phyloP scores from a whole-genome alignment of 2,329 filamentous ascomycete genomes.

The Cercospora sesami region DNA sequence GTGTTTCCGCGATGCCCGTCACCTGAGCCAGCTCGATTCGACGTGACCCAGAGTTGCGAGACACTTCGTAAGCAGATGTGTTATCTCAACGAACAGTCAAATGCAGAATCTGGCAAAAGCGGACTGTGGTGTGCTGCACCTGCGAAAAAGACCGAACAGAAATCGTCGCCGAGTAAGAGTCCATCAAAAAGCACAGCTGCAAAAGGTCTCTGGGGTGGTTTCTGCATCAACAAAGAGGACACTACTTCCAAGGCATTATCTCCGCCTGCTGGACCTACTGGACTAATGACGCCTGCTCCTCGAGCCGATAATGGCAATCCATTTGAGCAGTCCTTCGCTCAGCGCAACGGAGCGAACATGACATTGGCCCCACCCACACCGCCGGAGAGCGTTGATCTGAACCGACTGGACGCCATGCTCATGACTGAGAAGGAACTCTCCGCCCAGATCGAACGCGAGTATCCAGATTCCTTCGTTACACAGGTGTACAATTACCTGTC shows the following conservation, averaged over 20 bases:
- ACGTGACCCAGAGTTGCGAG: conserved; percentile 66
- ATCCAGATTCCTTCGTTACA: conserved; percentile 80
- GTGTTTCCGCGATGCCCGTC: conserved; percentile 78
- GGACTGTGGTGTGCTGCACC: conserved; percentile 54
- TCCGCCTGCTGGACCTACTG: conserved; percentile 45
- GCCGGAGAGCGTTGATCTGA: conserved; percentile 30
- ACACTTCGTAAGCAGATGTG: conserved; percentile 52
- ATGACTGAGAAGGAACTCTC: conserved; percentile 46
- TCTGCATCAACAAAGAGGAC: conserved; percentile 53
- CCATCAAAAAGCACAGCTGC: conserved; percentile 24
- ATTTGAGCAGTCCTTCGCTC: conserved; percentile 40
- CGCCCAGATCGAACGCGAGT: conserved; percentile 60
- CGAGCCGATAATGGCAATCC: conserved; percentile 39
- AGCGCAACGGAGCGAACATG: conserved; percentile 26
- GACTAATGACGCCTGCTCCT: conserved; percentile 52
- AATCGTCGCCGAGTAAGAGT: conserved; percentile 12
- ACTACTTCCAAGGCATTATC: conserved; percentile 38
- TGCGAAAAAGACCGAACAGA: conserved; percentile 15
- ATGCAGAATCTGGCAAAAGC: conserved; percentile 49
- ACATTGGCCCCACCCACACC: conserved; percentile 31
- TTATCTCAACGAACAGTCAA: conserved; percentile 52
- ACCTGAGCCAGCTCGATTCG: conserved; percentile 80
- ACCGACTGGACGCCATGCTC: conserved; percentile 45
- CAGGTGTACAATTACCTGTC: conserved; percentile 98
- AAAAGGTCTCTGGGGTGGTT: conserved; percentile 73